These are phyloP conservation scores for Pichia rugopelliculosa DNA, from an alignment of 805 yeast genomes.

Conservation along the genomic window DNA sequence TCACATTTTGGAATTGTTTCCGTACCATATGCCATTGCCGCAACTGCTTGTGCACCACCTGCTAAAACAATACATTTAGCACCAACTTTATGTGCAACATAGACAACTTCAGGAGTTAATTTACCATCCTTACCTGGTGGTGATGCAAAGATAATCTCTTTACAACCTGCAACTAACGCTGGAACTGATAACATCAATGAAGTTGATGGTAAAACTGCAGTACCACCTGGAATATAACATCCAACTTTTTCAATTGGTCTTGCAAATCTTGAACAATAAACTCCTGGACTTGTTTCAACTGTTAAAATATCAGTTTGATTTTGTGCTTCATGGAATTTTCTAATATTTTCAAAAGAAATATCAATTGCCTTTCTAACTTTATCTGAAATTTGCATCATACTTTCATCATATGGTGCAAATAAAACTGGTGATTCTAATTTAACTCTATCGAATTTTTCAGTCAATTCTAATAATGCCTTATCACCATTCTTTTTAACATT, in stretches of 20 bases:
- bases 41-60: constrained; percentile 99
- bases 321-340: constrained; percentile 92
- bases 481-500: constrained; percentile 76
- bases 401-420: constrained; percentile 79
- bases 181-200: constrained; percentile 98
- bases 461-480: constrained; percentile 76
- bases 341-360: constrained; percentile 79
- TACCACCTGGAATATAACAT: constrained; percentile 96
- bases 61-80: constrained; percentile 87
- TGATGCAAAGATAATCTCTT: constrained; percentile 84
- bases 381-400: constrained; percentile 64
- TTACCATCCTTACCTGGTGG: constrained; percentile 94
- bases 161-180: constrained; percentile 95
- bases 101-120: constrained; percentile 93
- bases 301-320: constrained; percentile 61
- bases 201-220: constrained; percentile 96
- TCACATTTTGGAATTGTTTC: constrained; percentile 88
- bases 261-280: constrained; percentile 87
- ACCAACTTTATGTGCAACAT: constrained; percentile 93
- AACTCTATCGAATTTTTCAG: constrained; percentile 89
- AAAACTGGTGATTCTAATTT: constrained; percentile 63
- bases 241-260: constrained; percentile 94
- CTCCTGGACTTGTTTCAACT: constrained; percentile 94
- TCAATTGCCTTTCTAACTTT: constrained; percentile 81
- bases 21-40: constrained; percentile 98